Conservation (phyloP, 2,329 filamentous ascomycete genomes). For the Ophiognomonia clavigignenti-juglandacearum region DNA sequence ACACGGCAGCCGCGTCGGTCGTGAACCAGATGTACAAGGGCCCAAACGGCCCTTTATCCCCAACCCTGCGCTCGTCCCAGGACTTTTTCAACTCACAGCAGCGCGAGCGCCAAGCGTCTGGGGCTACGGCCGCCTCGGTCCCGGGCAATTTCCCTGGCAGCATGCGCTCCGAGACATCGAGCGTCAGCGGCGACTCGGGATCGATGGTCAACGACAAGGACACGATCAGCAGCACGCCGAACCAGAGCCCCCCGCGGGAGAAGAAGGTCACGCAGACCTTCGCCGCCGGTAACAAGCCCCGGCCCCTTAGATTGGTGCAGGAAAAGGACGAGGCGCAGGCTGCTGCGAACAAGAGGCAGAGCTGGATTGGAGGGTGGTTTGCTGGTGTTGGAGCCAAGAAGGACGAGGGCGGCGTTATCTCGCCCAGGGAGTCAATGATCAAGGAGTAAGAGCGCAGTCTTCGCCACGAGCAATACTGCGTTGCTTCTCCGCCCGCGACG, state of each 20-base stretch:
- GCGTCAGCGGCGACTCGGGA: slow-evolving; percentile 63
- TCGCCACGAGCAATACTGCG: not conserved
- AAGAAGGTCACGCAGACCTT: slow-evolving; percentile 51
- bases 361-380: slow-evolving; percentile 50
- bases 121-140: slow-evolving; percentile 37
- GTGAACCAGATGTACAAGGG: slow-evolving; percentile 89
- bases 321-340: slow-evolving; percentile 55
- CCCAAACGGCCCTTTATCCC: slow-evolving; percentile 58
- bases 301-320: slow-evolving; percentile 82
- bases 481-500: not conserved
- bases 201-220: slow-evolving; percentile 32
- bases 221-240: slow-evolving; percentile 45
- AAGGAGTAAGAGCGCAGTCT: slow-evolving; percentile 8
- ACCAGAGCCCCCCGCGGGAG: slow-evolving; percentile 51
- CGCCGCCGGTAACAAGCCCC: slow-evolving; percentile 64
- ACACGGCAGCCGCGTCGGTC: slow-evolving; percentile 60
- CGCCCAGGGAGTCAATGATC: slow-evolving; percentile 12
- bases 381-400: slow-evolving; percentile 12
- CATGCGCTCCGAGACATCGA: slow-evolving; percentile 61
- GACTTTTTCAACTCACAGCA: slow-evolving; percentile 54
- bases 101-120: slow-evolving; percentile 33
- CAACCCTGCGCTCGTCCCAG: slow-evolving; percentile 54
- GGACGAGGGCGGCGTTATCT: slow-evolving; percentile 4
- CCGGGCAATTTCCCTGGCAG: slow-evolving; percentile 62
- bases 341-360: slow-evolving; percentile 52